Percentiles rank a stretch among this genome's conserved stretches.
These are phyloP conservation scores for Pleurotus ostreatus DNA, from an alignment of 768 basidiomycete genomes.

Conservation along the genomic window DNA sequence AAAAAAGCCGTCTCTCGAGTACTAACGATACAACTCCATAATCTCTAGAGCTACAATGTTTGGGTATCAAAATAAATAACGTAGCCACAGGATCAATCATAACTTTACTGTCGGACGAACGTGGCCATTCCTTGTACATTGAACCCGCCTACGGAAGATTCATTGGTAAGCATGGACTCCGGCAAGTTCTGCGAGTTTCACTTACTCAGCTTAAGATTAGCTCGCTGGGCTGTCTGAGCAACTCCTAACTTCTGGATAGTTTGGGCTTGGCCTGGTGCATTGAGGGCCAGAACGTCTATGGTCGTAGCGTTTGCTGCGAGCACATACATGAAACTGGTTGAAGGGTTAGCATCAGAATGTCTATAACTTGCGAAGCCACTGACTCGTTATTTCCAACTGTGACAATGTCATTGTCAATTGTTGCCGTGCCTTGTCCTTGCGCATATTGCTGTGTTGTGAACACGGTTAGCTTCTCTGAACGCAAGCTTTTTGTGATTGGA, in stretches of 20 bases:
- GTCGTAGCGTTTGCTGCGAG: slow-evolving; percentile 33
- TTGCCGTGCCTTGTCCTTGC: slow-evolving; percentile 28
- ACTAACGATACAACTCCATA: not conserved
- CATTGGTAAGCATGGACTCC: not conserved
- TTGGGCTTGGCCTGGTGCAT: slow-evolving; percentile 30
- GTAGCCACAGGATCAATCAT: not conserved
- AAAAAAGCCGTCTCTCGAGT: too few relatives aligned
- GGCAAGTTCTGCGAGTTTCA: not conserved
- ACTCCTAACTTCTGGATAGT: slow-evolving; percentile 28
- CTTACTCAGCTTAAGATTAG: slow-evolving; percentile 32
- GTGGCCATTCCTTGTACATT: slow-evolving; percentile 34
- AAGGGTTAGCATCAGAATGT: not conserved
- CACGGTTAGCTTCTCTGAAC: not conserved
- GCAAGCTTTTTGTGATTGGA: not conserved
- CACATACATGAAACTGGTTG: slow-evolving; percentile 35
- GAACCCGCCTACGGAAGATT: slow-evolving; percentile 18
- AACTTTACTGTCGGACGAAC: slow-evolving; percentile 20
- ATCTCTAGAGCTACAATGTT: not conserved
- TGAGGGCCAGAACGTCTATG: slow-evolving; percentile 34
- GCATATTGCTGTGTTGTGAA: slow-evolving; percentile 30
- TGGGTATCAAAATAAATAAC: not conserved
- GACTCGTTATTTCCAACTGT: slow-evolving; percentile 31
- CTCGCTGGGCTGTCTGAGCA: slow-evolving; percentile 24
- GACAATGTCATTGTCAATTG: slow-evolving; percentile 38
- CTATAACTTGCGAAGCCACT: not conserved